These are phyloP conservation scores for Tuber borchii DNA, from an alignment of 495 filamentous ascomycete genomes.

Conservation along the genomic window DNA sequence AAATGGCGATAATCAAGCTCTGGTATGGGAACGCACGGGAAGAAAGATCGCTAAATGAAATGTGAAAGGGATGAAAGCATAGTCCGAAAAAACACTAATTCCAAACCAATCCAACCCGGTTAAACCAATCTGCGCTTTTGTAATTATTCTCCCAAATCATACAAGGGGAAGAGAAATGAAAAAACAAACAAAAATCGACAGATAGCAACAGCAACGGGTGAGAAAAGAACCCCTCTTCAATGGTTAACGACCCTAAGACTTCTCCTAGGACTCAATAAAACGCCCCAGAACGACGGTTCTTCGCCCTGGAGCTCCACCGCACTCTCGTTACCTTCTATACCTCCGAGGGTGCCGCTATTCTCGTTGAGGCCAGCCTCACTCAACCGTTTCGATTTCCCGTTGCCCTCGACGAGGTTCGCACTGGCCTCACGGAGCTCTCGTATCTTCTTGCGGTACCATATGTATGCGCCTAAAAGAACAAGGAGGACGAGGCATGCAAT, in stretches of 20 bases:
- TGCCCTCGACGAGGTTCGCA: constrained; percentile 59
- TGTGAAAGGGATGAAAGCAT: neutral
- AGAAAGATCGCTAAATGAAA: neutral
- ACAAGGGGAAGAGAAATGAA: constrained; percentile 3
- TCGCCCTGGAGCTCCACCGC: constrained; percentile 55
- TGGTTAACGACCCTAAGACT: constrained; percentile 66
- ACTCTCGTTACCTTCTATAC: constrained; percentile 37
- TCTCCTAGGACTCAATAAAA: constrained; percentile 63
- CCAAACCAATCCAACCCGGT: neutral
- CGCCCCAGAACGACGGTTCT: constrained; percentile 69
- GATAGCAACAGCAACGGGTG: neutral
- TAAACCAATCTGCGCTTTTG: neutral
- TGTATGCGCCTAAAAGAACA: constrained; percentile 48
- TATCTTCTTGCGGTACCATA: constrained; percentile 37
- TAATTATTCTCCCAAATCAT: neutral
- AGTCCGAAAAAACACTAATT: neutral
- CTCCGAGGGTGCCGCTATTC: constrained; percentile 33
- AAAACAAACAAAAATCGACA: constrained; percentile 2
- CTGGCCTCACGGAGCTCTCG: constrained; percentile 59
- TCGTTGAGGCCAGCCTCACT: constrained; percentile 41
- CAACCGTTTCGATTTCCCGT: constrained; percentile 55
- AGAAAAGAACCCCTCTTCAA: constrained; percentile 9
- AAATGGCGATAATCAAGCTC: neutral
- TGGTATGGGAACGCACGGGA: neutral
- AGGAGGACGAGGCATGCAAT: constrained; percentile 52